Base-by-base conservation (phyloP, 2,329 filamentous ascomycete species). In the Calonectria pteridis region DNA sequence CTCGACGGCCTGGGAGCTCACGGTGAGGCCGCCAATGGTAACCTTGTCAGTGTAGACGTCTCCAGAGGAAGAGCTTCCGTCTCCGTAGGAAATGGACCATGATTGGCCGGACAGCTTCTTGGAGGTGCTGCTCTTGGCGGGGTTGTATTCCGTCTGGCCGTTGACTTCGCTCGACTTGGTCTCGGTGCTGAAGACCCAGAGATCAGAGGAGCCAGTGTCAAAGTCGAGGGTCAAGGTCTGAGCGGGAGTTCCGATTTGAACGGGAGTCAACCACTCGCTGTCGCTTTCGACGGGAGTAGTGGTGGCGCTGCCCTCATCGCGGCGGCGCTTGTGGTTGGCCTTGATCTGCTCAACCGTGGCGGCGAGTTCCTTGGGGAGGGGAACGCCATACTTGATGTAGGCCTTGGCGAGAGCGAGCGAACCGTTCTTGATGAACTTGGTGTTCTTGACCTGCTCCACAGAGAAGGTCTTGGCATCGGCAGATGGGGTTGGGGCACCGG, bases 131-230 rank as follows among this genome's bases (percentile, higher is more conserved):
- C 85, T 87, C 46, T 83, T 77, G n/a, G 73, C 74, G 1, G 86
- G 83, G 55, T 85, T 77, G 75, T 86, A 88, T 26, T 83, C 62
- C 6, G 81, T 79, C 53, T 88, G 86, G 2, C 85, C 86, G 31
- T 81, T 73, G 37, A 77, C 80, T 1, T 86, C 79, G 51, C 83
- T 81, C 7, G 55, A 62, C 33, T 62, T 62, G 49, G 84, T 87
- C 73, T 87, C 85, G n/a, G 86, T 84, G 58, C 85, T 87, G 77
- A 88, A 88, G 1, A 89, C 87, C 87, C 87, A 88, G 23, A 88
- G 80, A 67, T 88, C 86, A 5, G 86, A 85, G 1, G 86, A 87
- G 0, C 87, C 87, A 0, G 87, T 88, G 67, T 88, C 86, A 51
- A 88, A 85, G 72, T 87, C 84, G 63, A 88, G 79, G 29, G 84